Conservation (phyloP, 768 basidiomycete species). For the Baorangia bicolor region DNA sequence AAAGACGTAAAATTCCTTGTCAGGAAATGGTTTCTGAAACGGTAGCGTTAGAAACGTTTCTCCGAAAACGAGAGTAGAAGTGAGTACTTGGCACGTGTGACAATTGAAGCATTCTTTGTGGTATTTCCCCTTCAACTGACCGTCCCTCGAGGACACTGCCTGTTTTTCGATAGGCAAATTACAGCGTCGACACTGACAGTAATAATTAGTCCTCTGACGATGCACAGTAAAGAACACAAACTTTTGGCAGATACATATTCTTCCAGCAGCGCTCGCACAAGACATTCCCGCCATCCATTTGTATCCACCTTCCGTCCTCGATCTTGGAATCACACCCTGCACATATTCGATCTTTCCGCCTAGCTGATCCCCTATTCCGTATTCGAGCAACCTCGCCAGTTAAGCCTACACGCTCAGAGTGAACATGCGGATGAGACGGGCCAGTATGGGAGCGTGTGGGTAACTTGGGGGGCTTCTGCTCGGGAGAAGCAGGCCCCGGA, state of each 20-base stretch:
- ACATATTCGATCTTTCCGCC: conserved; percentile 48
- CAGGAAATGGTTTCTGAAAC: conserved; percentile 80
- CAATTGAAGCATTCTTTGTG: conserved; percentile 92
- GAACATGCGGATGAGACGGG: conserved; percentile 38
- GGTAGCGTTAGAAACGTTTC: conserved; percentile 1
- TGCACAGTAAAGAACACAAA: conserved; percentile 31
- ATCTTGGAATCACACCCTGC: conserved; percentile 67
- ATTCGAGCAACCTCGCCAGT: conserved; percentile 29
- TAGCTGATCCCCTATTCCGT: conserved; percentile 34
- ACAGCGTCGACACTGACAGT: conserved; percentile 78
- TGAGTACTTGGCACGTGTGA: conserved; percentile 67
- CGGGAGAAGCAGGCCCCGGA: conserved; percentile 44
- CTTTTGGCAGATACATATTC: conserved; percentile 93
- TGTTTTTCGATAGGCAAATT: conserved; percentile 84
- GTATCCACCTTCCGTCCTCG: conserved; percentile 81
- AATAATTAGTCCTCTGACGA: background rate
- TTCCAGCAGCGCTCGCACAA: conserved; percentile 95
- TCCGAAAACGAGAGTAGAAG: conserved; percentile 5
- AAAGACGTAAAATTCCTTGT: conserved; percentile 88
- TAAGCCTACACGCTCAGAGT: conserved; percentile 26
- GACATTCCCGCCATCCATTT: conserved; percentile 69
- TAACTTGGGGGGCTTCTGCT: conserved; percentile 49
- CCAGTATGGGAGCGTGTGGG: conserved; percentile 57
- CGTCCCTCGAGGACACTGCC: conserved; percentile 88
- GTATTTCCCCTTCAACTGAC: conserved; percentile 95